Evolutionary conservation across 1,284 basidiomycete species (phyloP), one percentile per base, ranked within the genome.

Genomic region (Trichosporon inkin): DNA sequence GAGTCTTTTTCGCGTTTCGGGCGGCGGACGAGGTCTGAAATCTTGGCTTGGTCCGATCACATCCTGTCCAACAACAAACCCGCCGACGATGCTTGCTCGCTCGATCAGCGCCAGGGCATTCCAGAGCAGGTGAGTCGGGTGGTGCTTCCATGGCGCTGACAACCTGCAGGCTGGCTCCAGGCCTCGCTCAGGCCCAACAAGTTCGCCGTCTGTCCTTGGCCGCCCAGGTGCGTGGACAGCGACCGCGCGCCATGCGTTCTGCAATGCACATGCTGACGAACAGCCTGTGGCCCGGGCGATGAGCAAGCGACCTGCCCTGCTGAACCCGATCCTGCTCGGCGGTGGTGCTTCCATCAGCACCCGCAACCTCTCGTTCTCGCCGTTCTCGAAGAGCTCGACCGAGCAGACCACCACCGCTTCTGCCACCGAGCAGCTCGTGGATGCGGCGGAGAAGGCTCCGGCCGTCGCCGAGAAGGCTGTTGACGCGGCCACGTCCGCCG

Each of bases 201-300:
- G 11, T 59, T 58, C 62, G 70, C 41, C 64, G 63, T 24, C 53
- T 67, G 24, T 66, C 68, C 1, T 41, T 65, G 39, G 62, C 62
- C 16, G 40, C 62, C 0, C 54, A 65, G 52, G 68, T 67, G 35
- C 52, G 65, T 61, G 24, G n/a, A 16, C 10, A 7, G 32, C 10
- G 35, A 16, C 19, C 41, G 22, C 22, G 6, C 13, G 22, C n/a
- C 20, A 10, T 20, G 41, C 41, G 41, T 24, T 44, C 20, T 24
- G 41, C 41, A 10, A 4, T n/a, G 11, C 14, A n/a, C 19, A 35
- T 37, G 19, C 38, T 37, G 36, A 58, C 57, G 20, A 55, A 55
- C 44, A 69, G 64, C 67, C 64, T 10, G 73, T 71, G 5, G 17
- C 67, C 16, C 57, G 68, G n/a, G 67, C 70, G 34, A 67, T 74